Conservation (phyloP, 2,329 filamentous ascomycete species). For the Xylariales sp. region DNA sequence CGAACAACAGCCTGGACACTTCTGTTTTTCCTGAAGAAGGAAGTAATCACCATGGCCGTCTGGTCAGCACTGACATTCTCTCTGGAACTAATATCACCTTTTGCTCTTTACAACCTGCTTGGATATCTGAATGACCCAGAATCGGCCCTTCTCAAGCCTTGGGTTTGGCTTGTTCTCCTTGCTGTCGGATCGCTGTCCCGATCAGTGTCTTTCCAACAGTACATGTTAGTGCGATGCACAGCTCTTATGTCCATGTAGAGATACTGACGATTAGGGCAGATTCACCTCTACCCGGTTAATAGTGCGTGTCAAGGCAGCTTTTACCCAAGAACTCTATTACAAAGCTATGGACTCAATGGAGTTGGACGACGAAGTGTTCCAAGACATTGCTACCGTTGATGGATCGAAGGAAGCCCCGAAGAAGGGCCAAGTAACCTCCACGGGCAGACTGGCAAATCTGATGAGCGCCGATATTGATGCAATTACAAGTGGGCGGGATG, state of each 20-base stretch:
- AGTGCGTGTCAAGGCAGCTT: slow-evolving; percentile 50
- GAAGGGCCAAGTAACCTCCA: slow-evolving; percentile 34
- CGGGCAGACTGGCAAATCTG: slow-evolving; percentile 49
- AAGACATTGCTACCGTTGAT: slow-evolving; percentile 20
- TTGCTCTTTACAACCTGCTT: slow-evolving; percentile 49
- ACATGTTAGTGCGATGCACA: slow-evolving; percentile 33
- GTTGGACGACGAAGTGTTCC: slow-evolving; percentile 49
- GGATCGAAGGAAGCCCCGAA: slow-evolving; percentile 19
- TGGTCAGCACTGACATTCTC: slow-evolving; percentile 32
- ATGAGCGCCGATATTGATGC: slow-evolving; percentile 57
- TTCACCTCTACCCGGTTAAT: slow-evolving; percentile 53
- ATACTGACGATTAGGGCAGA: background rate
- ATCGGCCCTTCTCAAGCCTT: slow-evolving; percentile 40
- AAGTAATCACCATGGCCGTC: slow-evolving; percentile 41
- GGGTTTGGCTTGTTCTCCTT: slow-evolving; percentile 49
- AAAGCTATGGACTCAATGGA: slow-evolving; percentile 53
- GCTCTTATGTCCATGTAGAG: background rate
- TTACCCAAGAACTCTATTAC: slow-evolving; percentile 56
- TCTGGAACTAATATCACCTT: slow-evolving; percentile 47
- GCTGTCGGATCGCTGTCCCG: slow-evolving; percentile 45
- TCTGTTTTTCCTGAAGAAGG: slow-evolving; percentile 35
- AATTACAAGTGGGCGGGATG: slow-evolving; percentile 46
- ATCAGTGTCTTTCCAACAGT: slow-evolving; percentile 50
- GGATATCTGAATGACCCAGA: slow-evolving; percentile 43
- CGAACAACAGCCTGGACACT: slow-evolving; percentile 41